These are phyloP conservation scores for Leccinum laetum DNA, from an alignment of 1,284 basidiomycete genomes.

Conservation along the genomic window DNA sequence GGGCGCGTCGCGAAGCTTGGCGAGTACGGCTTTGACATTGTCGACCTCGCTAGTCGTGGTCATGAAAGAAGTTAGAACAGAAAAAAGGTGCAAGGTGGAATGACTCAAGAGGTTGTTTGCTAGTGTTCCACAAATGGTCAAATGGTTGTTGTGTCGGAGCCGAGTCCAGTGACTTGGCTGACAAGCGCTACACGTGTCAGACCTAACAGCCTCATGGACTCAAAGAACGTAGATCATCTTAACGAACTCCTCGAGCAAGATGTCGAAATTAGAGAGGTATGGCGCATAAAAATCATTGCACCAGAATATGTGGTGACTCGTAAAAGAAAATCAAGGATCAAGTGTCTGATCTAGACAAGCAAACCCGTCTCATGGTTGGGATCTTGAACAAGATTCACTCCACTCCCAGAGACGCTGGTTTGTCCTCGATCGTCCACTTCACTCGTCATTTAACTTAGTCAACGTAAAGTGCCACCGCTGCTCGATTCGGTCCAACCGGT, in stretches of 20 bases:
- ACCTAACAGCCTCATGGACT: slow-evolving; percentile 46
- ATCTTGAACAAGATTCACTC: slow-evolving; percentile 76
- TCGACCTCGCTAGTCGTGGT: slow-evolving; percentile 21
- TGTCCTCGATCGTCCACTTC: slow-evolving; percentile 20
- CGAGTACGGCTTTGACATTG: slow-evolving; percentile 46
- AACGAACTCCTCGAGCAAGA: slow-evolving; percentile 55
- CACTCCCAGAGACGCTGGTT: slow-evolving; percentile 61
- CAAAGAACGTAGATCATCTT: slow-evolving; percentile 51
- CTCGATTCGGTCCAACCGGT: slow-evolving; percentile 56
- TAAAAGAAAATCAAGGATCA: slow-evolving; percentile 75
- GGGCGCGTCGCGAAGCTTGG: slow-evolving; percentile 54
- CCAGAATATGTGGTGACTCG: slow-evolving; percentile 23
- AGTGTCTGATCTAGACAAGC: slow-evolving; percentile 72
- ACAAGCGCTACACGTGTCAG: background rate
- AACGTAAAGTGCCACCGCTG: slow-evolving; percentile 54
- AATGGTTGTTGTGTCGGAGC: background rate
- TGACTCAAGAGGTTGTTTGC: background rate
- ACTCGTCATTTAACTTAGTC: slow-evolving; percentile 10
- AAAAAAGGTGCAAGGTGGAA: background rate
- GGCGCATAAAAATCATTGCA: slow-evolving; percentile 10
- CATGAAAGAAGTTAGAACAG: slow-evolving; percentile 25
- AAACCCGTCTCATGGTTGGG: slow-evolving; percentile 63
- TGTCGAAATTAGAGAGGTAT: slow-evolving; percentile 51
- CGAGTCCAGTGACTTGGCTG: background rate
- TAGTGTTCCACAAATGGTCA: background rate